Percentiles rank a stretch among this genome's conserved stretches.
Conservation (phyloP, 2,329 filamentous ascomycete species). For the Ascochyta pisi region DNA sequence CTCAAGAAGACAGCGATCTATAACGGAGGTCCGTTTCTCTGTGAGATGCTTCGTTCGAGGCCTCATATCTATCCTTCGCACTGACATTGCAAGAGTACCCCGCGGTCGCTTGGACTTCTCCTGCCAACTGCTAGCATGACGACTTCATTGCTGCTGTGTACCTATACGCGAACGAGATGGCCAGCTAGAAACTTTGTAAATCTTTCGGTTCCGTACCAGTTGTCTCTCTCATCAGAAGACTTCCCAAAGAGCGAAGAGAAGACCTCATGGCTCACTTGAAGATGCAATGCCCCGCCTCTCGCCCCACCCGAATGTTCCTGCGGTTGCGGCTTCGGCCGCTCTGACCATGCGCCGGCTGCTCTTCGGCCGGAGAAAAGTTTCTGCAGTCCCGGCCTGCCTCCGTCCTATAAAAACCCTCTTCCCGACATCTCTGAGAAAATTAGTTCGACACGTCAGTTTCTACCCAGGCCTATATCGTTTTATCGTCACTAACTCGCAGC, state of each 20-base stretch:
- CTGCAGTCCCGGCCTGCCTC: not conserved
- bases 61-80: not conserved
- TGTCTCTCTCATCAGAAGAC: not conserved
- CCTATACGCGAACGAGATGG: not conserved
- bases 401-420: no score
- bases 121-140: not conserved
- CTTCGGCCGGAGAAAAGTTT: conserved; percentile 1
- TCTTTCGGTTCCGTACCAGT: no score
- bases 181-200: no score
- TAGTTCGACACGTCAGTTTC: conserved; percentile 15
- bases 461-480: not conserved
- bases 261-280: not conserved
- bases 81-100: not conserved
- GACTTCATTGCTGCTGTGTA: not conserved
- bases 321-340: conserved; percentile 17
- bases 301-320: conserved; percentile 22
- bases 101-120: not conserved
- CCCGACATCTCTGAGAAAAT: not conserved
- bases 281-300: conserved; percentile 14
- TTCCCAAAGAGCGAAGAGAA: not conserved
- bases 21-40: not conserved
- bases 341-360: not conserved
- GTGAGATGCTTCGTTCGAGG: not conserved
- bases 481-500: not conserved
- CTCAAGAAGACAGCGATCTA: not conserved